Base-by-base conservation (phyloP, 2,329 filamentous ascomycete species). In the Venturia pyrina region DNA sequence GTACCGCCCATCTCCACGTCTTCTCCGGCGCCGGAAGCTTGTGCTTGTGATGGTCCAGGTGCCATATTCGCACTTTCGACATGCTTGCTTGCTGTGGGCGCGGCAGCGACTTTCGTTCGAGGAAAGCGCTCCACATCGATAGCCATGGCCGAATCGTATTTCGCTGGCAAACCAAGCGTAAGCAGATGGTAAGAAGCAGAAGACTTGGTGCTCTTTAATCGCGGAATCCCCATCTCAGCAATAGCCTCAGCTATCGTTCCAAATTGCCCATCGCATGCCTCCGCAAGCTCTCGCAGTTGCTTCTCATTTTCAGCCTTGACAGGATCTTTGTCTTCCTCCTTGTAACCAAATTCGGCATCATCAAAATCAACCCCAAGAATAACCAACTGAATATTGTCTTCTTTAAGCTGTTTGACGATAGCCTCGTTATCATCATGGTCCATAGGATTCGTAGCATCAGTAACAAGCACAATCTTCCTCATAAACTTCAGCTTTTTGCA, bases 121-220 rank as follows among this genome's bases (percentile, higher is more conserved):
- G 93, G 93, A 74, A 96, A 99, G 66, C 95, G 86, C 75, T 98
- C 92, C 1, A 99, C 88, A 66, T 90, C 87, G 72, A 99, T 96
- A 28, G 83, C 85, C 72, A 97, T 78, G 1, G 92, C 89, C 19
- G 87, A 86, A 3, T 67, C 66, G 70, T 90, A 92, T 21, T 84
- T 83, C n/a, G 83, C 78, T 0, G 87, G 84, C 70, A 97, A 85
- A 4, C 95, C 95, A 1, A 99, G 83, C 0, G 87, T 91, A 37
- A 99, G 82, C 2, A 83, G 78, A 0, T 89, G 91, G 74, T 90
- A 99, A 1, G 86, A 87, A 66, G 89, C 87, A 71, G 90, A 88
- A 1, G 91, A 89, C 68, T 85, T 87, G n/a, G 87, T 84, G 6
- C 81, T 75, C 75, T 96, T 98, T 69, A 93, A 78, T 62, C 88